phyloP scores from a whole-genome alignment of 2,329 filamentous ascomycete species.

The Colletotrichum higginsianum region DNA sequence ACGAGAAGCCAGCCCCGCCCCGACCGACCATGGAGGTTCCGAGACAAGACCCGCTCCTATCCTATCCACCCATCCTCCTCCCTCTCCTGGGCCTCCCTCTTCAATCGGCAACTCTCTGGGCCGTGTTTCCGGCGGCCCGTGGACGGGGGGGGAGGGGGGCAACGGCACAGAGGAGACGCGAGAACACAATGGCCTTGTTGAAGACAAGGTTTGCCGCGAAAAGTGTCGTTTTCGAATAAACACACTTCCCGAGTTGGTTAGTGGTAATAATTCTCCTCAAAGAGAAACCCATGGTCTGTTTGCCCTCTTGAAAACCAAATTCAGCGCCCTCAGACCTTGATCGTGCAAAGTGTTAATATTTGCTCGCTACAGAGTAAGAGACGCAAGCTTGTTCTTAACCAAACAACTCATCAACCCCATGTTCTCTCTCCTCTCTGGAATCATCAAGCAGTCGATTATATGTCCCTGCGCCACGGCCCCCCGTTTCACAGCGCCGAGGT shows the following conservation, averaged over 20 bases:
- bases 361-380: not conserved
- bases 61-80: not conserved
- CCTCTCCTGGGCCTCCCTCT: not conserved
- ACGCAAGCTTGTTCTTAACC: conserved; percentile 14
- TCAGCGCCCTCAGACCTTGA: not conserved
- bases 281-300: not conserved
- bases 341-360: not conserved
- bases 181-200: conserved; percentile 37
- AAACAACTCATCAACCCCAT: not conserved
- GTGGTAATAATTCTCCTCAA: conserved; percentile 13
- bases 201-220: not conserved
- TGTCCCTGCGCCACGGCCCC: conserved; percentile 16
- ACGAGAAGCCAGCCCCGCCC: conserved; percentile 32
- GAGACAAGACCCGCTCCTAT: conserved; percentile 29
- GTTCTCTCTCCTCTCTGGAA: too few relatives aligned
- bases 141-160: conserved; percentile 12
- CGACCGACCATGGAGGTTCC: conserved; percentile 35
- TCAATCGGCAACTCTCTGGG: conserved; percentile 15
- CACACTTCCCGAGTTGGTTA: conserved; percentile 9
- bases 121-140: conserved; percentile 24
- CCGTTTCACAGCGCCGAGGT: conserved; percentile 25
- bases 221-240: conserved; percentile 13
- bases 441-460: conserved; percentile 1
- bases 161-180: conserved; percentile 26
- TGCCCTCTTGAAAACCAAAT: not conserved